phyloP scores from a whole-genome alignment of 495 filamentous ascomycete species.

The Lasiosphaeria ovina region DNA sequence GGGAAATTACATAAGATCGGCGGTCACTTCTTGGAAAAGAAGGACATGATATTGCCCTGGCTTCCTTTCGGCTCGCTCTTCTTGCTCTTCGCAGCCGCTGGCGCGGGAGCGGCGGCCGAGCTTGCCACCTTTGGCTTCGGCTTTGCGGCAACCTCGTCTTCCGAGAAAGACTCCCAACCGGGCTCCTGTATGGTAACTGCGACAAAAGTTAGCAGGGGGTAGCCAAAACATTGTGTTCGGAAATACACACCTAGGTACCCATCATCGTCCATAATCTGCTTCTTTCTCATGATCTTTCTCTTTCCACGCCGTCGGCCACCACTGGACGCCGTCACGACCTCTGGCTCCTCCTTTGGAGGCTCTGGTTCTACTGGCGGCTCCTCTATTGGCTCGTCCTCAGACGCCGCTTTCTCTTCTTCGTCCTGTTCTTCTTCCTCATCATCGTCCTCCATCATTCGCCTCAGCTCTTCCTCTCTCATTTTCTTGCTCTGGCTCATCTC shows the following conservation, averaged over 20 bases:
- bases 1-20: no score
- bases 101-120: conserved; percentile 24
- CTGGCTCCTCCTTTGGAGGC: conserved; percentile 46
- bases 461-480: conserved; percentile 69
- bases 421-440: conserved; percentile 56
- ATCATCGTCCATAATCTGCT: conserved; percentile 85
- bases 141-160: conserved; percentile 66
- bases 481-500: conserved; percentile 56
- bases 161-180: conserved; percentile 93
- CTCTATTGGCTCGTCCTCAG: conserved; percentile 28
- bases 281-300: conserved; percentile 85
- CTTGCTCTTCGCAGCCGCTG: conserved; percentile 47
- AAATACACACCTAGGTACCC: conserved; percentile 77
- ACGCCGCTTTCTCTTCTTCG: conserved; percentile 23
- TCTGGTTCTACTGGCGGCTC: conserved; percentile 37
- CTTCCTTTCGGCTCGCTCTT: conserved; percentile 60
- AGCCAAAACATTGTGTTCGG: neutral
- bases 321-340: conserved; percentile 52
- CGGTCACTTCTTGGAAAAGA: conserved; percentile 77
- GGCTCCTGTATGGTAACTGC: conserved; percentile 88
- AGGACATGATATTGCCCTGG: conserved; percentile 91
- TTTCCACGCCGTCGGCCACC: conserved; percentile 74
- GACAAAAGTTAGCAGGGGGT: conserved; percentile 16
- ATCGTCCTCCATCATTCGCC: conserved; percentile 85
- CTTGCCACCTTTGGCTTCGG: conserved; percentile 45